Percentiles rank a stretch among this genome's conserved stretches.
phyloP scores from a whole-genome alignment of 2,329 filamentous ascomycete species.

The Botryosphaeria dothidea region DNA sequence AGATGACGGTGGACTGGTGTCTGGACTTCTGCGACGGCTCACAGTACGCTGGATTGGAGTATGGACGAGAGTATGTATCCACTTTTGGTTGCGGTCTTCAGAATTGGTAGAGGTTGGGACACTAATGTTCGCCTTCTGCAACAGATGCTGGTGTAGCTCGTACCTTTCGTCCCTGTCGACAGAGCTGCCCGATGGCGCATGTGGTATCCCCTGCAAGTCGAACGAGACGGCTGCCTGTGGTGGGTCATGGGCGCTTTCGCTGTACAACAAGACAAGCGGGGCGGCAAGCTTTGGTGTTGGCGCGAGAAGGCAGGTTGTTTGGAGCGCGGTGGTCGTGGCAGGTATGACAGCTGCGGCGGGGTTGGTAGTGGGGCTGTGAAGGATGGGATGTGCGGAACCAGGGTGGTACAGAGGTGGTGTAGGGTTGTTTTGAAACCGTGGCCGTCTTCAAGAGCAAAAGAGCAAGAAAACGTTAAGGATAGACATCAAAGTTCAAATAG shows the following conservation, averaged over 20 bases:
- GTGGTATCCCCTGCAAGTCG: constrained; percentile 7
- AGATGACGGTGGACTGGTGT: constrained; percentile 6
- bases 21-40: background rate
- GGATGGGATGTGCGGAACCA: background rate
- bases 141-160: constrained; percentile 11
- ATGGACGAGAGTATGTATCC: constrained; percentile 15
- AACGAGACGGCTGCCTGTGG: constrained; percentile 10
- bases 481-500: background rate
- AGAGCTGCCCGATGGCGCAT: background rate
- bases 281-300: background rate
- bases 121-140: no score
- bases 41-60: constrained; percentile 15
- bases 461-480: background rate
- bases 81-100: no score
- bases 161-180: constrained; percentile 15
- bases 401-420: background rate
- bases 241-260: constrained; percentile 13
- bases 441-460: no score
- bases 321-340: background rate
- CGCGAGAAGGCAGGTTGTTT: background rate
- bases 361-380: background rate
- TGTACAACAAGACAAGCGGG: constrained; percentile 12
- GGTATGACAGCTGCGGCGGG: background rate
- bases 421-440: no score
- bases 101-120: no score